phyloP scores from a whole-genome alignment of 2,329 filamentous ascomycete genomes.

The Calonectria ilicicola region DNA sequence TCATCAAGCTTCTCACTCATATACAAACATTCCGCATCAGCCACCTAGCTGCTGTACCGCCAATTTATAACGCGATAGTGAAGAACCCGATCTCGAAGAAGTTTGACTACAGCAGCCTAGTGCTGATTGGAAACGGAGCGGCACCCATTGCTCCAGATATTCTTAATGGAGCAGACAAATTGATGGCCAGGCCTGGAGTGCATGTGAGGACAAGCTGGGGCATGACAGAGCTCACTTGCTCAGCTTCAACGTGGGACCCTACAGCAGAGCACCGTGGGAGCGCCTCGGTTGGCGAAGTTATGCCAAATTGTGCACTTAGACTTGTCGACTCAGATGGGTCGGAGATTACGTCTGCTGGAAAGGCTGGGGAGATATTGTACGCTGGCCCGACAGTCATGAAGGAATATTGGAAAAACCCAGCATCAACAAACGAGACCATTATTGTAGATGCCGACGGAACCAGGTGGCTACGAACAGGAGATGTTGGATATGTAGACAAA shows the following conservation, averaged over 20 bases:
- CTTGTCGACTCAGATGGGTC: conserved; percentile 70
- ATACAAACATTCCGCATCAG: conserved; percentile 78
- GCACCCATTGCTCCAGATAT: conserved; percentile 73
- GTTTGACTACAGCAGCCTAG: conserved; percentile 77
- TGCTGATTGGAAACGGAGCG: conserved; percentile 71
- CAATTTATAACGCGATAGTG: conserved; percentile 77
- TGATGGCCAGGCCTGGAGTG: conserved; percentile 55
- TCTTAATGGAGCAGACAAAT: conserved; percentile 56
- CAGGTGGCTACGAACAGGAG: conserved; percentile 80
- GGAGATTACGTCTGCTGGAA: conserved; percentile 59
- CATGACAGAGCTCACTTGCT: conserved; percentile 87
- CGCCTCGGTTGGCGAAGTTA: conserved; percentile 49
- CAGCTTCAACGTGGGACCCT: conserved; percentile 76
- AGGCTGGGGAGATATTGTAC: conserved; percentile 78
- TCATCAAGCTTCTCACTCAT: conserved; percentile 76
- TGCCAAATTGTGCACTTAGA: conserved; percentile 60
- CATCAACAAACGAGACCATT: conserved; percentile 71
- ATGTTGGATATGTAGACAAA: conserved; percentile 75
- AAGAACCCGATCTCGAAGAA: conserved; percentile 75
- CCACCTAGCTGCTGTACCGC: conserved; percentile 75
- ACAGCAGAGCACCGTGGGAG: conserved; percentile 54
- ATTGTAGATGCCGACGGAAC: conserved; percentile 58
- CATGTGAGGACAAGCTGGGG: conserved; percentile 79
- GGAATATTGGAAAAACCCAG: conserved; percentile 80
- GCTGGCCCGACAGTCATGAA: conserved; percentile 80